These are phyloP conservation scores for Sapria himalayana DNA, from an alignment of 345 rosid species.

Conservation along the genomic window DNA sequence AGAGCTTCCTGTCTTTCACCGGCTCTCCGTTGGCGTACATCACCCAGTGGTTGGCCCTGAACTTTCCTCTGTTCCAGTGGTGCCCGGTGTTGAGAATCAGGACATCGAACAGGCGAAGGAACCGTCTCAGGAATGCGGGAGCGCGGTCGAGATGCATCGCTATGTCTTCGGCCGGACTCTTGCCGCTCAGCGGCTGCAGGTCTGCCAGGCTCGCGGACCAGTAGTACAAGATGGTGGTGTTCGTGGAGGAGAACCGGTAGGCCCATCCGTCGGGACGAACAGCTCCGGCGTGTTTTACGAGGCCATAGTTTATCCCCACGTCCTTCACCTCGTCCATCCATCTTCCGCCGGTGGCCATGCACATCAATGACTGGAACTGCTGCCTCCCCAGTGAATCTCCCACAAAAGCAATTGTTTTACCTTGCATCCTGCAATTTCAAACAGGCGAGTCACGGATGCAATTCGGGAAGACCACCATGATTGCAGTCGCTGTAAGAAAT, in stretches of 20 bases:
- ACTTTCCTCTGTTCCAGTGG: constrained; percentile 69
- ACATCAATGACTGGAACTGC: constrained; percentile 66
- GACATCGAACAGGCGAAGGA: constrained; percentile 37
- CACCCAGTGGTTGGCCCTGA: constrained; percentile 48
- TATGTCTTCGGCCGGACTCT: constrained; percentile 25
- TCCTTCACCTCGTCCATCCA: constrained; percentile 25
- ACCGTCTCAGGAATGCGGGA: constrained; percentile 38
- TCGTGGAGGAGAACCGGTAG: constrained; percentile 41
- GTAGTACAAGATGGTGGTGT: constrained; percentile 47
- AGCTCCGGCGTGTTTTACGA: constrained; percentile 25
- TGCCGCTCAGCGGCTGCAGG: constrained; percentile 28
- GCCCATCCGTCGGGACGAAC: constrained; percentile 68
- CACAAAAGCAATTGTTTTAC: constrained; percentile 60
- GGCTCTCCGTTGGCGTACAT: constrained; percentile 42
- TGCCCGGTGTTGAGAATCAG: constrained; percentile 66
- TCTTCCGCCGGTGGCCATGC: constrained; percentile 56
- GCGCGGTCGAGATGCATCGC: constrained; percentile 85
- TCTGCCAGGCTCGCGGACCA: constrained; percentile 68
- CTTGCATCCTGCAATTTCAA: constrained; percentile 42
- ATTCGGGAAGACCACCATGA: constrained; percentile 9
- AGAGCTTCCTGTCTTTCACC: constrained; percentile 31
- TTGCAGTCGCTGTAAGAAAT: not conserved
- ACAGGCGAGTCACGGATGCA: too few relatives aligned
- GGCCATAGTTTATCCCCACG: constrained; percentile 39
- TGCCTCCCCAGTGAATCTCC: constrained; percentile 82